Conservation (phyloP, 805 yeast genomes). For the Nakazawaea anatomiae region DNA sequence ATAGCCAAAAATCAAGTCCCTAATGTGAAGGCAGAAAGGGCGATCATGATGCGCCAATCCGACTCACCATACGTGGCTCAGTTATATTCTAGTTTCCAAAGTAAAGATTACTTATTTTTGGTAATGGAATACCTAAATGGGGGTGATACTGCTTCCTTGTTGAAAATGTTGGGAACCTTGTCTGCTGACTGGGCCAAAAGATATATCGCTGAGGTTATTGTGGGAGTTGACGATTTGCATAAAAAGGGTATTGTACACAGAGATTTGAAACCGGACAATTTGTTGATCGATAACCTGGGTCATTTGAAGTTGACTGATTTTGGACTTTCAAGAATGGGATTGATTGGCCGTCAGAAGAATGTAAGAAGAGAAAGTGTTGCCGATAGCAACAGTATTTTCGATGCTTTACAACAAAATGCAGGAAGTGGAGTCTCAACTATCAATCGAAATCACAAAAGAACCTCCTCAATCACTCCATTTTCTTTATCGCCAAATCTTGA, state of each 20-base stretch:
- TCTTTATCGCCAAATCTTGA: slow-evolving; percentile 36
- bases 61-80: slow-evolving; percentile 92
- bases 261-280: slow-evolving; percentile 92
- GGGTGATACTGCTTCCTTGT: slow-evolving; percentile 87
- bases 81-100: slow-evolving; percentile 83
- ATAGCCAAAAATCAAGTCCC: slow-evolving; percentile 94
- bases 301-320: slow-evolving; percentile 93
- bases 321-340: slow-evolving; percentile 87
- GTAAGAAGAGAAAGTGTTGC: slow-evolving; percentile 36
- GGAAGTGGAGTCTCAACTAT: not conserved
- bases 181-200: slow-evolving; percentile 84
- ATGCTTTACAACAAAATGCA: slow-evolving; percentile 2
- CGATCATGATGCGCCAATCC: slow-evolving; percentile 96
- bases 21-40: slow-evolving; percentile 91
- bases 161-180: slow-evolving; percentile 74
- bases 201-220: slow-evolving; percentile 84
- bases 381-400: slow-evolving; percentile 17
- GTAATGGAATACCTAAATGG: slow-evolving; percentile 97
- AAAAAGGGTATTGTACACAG: slow-evolving; percentile 86
- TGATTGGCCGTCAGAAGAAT: slow-evolving; percentile 69
- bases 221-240: slow-evolving; percentile 89
- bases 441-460: slow-evolving; percentile 21
- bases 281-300: slow-evolving; percentile 79
- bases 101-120: slow-evolving; percentile 74
- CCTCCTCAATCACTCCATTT: slow-evolving; percentile 38